These are phyloP conservation scores for Lentinula sp. DNA, from an alignment of 768 basidiomycete genomes.

Conservation along the genomic window DNA sequence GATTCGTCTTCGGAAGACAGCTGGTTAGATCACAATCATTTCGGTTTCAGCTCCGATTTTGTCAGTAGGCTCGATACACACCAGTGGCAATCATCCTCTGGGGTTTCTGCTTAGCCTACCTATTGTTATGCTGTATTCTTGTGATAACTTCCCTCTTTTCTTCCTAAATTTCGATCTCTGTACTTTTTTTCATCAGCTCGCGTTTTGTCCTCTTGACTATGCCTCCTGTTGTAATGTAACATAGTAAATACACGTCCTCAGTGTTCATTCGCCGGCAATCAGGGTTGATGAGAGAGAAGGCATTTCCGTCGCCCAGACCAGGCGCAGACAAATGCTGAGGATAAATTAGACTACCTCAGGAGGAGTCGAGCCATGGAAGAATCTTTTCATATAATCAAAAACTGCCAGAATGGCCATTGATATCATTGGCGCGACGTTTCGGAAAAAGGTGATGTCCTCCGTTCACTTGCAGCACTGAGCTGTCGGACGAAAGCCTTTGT, in stretches of 20 bases:
- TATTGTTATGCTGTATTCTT: too few species aligned
- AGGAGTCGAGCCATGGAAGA: not conserved
- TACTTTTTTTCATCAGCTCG: too few species aligned
- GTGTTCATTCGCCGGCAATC: too few species aligned
- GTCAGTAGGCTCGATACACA: not conserved
- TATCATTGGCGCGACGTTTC: not conserved
- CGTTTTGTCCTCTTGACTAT: too few species aligned
- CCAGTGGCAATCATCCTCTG: not conserved
- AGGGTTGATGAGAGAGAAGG: too few species aligned
- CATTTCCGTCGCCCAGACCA: too few species aligned
- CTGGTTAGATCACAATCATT: not conserved
- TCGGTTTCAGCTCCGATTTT: constrained; percentile 2
- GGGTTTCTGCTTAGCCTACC: not conserved
- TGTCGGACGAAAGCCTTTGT: not conserved
- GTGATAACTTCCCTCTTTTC: too few species aligned
- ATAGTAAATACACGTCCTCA: too few species aligned
- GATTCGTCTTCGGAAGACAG: constrained; percentile 2
- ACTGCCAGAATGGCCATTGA: not conserved
- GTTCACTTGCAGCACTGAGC: not conserved
- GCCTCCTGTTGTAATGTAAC: too few species aligned
- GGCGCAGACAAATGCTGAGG: too few species aligned
- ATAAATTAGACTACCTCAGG: too few species aligned
- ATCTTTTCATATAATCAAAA: not conserved
- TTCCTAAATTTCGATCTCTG: too few species aligned
- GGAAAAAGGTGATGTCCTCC: not conserved